Percentiles rank a stretch among this genome's conserved stretches.
Conservation (phyloP, 768 basidiomycete species). For the Amanita thiersii region DNA sequence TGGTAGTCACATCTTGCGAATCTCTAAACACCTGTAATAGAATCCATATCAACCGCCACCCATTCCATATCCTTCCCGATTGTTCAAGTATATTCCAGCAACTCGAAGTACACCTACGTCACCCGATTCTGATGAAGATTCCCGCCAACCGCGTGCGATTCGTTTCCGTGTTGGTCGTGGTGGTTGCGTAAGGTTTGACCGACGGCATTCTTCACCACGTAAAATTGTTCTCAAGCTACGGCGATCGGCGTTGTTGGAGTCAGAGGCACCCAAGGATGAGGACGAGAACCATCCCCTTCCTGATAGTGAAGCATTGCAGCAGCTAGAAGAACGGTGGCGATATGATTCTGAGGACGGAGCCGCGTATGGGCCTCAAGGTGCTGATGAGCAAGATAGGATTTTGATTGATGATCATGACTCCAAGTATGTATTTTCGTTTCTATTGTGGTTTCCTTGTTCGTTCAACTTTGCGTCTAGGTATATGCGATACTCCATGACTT, state of each 20-base stretch:
- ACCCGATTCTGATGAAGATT: background rate
- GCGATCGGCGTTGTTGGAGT: constrained; percentile 19
- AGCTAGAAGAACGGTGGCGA: constrained; percentile 54
- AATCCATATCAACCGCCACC: background rate
- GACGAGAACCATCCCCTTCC: constrained; percentile 25
- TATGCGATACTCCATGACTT: constrained; percentile 44
- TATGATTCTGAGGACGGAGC: constrained; percentile 63
- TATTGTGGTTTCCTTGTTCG: constrained; percentile 4
- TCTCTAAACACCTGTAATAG: constrained; percentile 1
- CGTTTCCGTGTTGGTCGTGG: background rate
- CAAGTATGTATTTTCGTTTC: constrained; percentile 25
- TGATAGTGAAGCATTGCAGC: constrained; percentile 20
- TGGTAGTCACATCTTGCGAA: background rate
- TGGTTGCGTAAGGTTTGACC: constrained; percentile 39
- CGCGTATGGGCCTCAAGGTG: constrained; percentile 43
- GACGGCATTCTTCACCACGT: constrained; percentile 35
- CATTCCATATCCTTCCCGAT: background rate
- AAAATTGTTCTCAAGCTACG: constrained; percentile 15
- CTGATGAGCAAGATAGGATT: constrained; percentile 60
- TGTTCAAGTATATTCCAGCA: constrained; percentile 1
- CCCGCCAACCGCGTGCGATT: background rate
- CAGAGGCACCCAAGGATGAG: constrained; percentile 14
- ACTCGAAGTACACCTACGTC: background rate
- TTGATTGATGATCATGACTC: constrained; percentile 68
- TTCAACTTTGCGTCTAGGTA: constrained; percentile 28